phyloP scores from a whole-genome alignment of 768 basidiomycete species.

The Collybiopsis confluens region DNA sequence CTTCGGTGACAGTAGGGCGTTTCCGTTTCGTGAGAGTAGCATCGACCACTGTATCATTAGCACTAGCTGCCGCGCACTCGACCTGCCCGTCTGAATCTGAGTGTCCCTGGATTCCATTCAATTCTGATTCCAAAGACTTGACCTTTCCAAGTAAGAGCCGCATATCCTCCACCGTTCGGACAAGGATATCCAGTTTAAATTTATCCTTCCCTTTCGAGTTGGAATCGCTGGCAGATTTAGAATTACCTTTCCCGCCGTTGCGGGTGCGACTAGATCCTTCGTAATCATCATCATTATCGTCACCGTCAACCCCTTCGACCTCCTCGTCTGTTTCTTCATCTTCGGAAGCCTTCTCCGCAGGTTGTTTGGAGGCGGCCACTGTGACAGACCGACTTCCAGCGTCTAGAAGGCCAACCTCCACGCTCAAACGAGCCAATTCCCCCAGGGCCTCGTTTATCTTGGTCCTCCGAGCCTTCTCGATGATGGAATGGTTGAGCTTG shows the following conservation, averaged over 20 bases:
- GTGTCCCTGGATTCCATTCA: slow-evolving; percentile 7
- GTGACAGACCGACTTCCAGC: slow-evolving; percentile 48
- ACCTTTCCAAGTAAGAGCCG: slow-evolving; percentile 63
- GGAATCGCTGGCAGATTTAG: background rate
- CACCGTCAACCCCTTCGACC: slow-evolving; percentile 34
- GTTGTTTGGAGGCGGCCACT: background rate
- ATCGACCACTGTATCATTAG: background rate
- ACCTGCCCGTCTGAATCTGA: slow-evolving; percentile 22
- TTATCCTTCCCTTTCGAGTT: slow-evolving; percentile 52
- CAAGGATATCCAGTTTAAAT: slow-evolving; percentile 89
- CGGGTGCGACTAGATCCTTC: slow-evolving; percentile 21
- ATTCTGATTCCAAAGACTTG: slow-evolving; percentile 28
- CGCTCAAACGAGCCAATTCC: slow-evolving; percentile 24
- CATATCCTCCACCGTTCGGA: slow-evolving; percentile 77
- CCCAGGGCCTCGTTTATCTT: slow-evolving; percentile 93
- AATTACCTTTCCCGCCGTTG: slow-evolving; percentile 19
- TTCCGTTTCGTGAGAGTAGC: no score
- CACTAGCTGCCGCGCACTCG: background rate
- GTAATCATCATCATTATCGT: slow-evolving; percentile 31
- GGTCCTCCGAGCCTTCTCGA: slow-evolving; percentile 89
- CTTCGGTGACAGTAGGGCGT: no score
- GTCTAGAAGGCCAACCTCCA: slow-evolving; percentile 61
- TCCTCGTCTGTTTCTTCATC: slow-evolving; percentile 1
- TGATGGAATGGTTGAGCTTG: slow-evolving; percentile 91
- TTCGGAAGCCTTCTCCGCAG: background rate